Conservation (phyloP, 2,329 filamentous ascomycete species). For the Penicillium palitans region DNA sequence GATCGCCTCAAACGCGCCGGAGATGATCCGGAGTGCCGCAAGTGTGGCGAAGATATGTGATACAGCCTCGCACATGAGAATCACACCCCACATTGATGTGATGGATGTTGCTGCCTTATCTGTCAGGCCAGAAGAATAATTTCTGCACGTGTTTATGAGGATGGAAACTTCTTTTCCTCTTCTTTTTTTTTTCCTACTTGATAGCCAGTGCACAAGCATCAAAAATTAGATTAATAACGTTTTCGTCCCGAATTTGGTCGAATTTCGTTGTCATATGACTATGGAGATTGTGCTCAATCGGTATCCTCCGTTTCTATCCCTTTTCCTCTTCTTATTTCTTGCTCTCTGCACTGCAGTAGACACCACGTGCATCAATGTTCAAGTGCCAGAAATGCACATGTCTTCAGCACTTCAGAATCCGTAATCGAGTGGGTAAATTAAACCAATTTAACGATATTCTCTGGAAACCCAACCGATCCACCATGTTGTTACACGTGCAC, state of each 20-base stretch:
- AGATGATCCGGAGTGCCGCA: background rate
- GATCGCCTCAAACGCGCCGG: background rate
- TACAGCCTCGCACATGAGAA: constrained; percentile 43
- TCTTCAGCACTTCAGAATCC: background rate
- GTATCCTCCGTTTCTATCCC: background rate
- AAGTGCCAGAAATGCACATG: background rate
- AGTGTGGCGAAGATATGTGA: constrained; percentile 47
- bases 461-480: background rate
- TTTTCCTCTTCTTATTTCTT: background rate
- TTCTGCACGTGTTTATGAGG: background rate
- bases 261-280: background rate
- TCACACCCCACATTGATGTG: constrained; percentile 29
- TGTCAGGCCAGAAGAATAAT: background rate
- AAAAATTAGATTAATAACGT: too few relatives aligned
- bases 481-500: background rate
- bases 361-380: background rate
- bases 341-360: background rate
- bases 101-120: background rate
- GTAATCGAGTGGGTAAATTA: background rate
- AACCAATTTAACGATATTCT: background rate
- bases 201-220: background rate
- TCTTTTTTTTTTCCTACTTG: background rate
- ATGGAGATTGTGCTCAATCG: background rate
- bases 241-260: background rate
- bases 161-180: background rate